These are phyloP conservation scores for Fusarium sp. DNA, from an alignment of 2,329 filamentous ascomycete genomes.

Conservation along the genomic window DNA sequence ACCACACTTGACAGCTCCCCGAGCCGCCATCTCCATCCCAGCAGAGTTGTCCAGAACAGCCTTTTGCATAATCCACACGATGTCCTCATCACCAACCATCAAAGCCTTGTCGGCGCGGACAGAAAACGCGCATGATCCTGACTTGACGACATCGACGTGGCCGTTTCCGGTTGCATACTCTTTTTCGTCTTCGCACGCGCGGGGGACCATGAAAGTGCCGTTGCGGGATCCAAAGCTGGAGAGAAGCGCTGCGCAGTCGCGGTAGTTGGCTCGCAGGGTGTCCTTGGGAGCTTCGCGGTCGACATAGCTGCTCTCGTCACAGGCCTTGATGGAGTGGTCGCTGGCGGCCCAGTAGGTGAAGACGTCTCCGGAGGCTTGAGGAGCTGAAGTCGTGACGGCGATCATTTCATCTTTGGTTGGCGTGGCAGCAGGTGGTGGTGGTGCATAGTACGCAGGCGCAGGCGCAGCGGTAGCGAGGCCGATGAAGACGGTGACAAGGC, in stretches of 20 bases:
- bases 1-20: constrained; percentile 27
- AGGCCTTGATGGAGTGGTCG: constrained; percentile 40
- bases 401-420: constrained; percentile 25
- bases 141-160: constrained; percentile 43
- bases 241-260: constrained; percentile 49
- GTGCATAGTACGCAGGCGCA: background rate
- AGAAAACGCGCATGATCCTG: constrained; percentile 44
- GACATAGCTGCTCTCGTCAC: constrained; percentile 44
- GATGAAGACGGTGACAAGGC: constrained; percentile 19
- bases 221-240: constrained; percentile 47
- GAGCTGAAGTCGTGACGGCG: constrained; percentile 30
- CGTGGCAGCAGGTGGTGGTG: constrained; percentile 1
- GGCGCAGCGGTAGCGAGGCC: constrained; percentile 35
- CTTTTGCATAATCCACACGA: constrained; percentile 31
- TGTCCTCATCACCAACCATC: constrained; percentile 30
- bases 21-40: constrained; percentile 30
- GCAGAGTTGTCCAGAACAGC: constrained; percentile 33
- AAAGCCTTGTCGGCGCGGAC: constrained; percentile 40
- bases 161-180: constrained; percentile 21
- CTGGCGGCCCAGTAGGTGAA: constrained; percentile 46
- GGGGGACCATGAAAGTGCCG: constrained; percentile 47
- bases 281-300: constrained; percentile 26
- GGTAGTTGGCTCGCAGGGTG: constrained; percentile 46
- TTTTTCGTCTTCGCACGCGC: constrained; percentile 18
- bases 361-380: constrained; percentile 12